phyloP scores from a whole-genome alignment of 2,329 filamentous ascomycete genomes.

The Aspergillus novoparasiticus region DNA sequence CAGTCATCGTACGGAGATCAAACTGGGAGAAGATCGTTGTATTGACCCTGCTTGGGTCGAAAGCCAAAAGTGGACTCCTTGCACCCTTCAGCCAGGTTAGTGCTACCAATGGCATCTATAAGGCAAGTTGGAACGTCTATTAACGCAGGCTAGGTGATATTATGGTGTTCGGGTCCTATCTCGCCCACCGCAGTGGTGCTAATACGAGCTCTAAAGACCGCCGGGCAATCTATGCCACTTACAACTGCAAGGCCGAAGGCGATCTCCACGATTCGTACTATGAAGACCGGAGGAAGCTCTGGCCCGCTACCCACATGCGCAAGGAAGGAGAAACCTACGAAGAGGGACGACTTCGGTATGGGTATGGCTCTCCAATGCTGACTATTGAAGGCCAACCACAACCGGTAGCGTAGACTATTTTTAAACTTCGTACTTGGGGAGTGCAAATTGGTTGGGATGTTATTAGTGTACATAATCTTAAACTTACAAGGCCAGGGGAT shows the following conservation, averaged over 20 bases:
- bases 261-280: constrained; percentile 49
- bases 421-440: not conserved
- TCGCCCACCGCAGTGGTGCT: constrained; percentile 42
- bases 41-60: constrained; percentile 40
- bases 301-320: constrained; percentile 45
- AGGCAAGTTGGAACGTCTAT: not conserved
- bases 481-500: not conserved
- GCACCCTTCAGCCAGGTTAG: constrained; percentile 38
- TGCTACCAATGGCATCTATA: not conserved
- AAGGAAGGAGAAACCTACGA: constrained; percentile 37
- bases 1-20: constrained; percentile 40
- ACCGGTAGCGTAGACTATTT: not conserved
- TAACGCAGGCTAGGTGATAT: constrained; percentile 32
- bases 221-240: constrained; percentile 47
- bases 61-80: constrained; percentile 37
- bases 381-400: constrained; percentile 30
- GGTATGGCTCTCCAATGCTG: constrained; percentile 43
- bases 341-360: constrained; percentile 38
- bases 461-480: not conserved
- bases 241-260: constrained; percentile 44
- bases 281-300: constrained; percentile 42
- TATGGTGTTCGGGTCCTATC: constrained; percentile 44
- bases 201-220: constrained; percentile 40
- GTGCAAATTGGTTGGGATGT: not conserved
- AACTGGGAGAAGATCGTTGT: constrained; percentile 37